Base-by-base conservation (phyloP, 129 eudicot genomes). In the Arctium minus region DNA sequence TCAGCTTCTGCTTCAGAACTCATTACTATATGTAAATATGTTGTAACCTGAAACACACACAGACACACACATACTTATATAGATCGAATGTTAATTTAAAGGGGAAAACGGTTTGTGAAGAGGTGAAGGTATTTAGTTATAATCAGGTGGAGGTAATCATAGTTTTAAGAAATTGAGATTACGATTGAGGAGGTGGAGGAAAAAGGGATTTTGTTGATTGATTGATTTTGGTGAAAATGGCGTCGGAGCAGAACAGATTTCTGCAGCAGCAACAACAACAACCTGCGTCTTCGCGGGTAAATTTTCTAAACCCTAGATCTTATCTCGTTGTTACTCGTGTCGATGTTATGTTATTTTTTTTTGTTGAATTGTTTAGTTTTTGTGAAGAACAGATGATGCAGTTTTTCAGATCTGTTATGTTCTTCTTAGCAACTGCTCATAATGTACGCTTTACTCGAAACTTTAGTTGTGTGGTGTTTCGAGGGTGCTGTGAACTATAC, bases 161-260 rank as follows among this genome's bases (percentile, higher is more conserved):
- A 6, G 17, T 27, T 15, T 71, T 56, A 35, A 64, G 42, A 77
- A 70, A 80, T 46, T 80, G 27, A n/a, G 70, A 37, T 35, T 37
- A 35, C 3, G 72, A 9, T 76, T 76, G 13, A 48, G 18, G 73
- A 8, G 35, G 36, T 22, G 3, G 3, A 18, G 29, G 62, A 36
- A 40, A 62, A 17, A 17, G 68, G 40, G 27, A 62, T 42, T 22
- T 82, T 30, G 10, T 37, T 70, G 27, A 70, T 78, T 73, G 29
- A 62, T 31, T 77, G n/a, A 17, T 35, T 22, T 4, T 8, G 29
- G 22, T 39, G 6, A 53, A 11, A 75, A 90, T 90, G 94, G 94
- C 88, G 65, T 84, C 91, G 0, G 94, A 90, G 90, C 94, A 90
- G 80, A 89, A 79, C 31, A 81, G 90, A 72, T 90, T 90, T 83